A percentile compares a stretch with the other conserved stretches of the same genome.
These are phyloP conservation scores for Penicillium sp. DNA, from an alignment of 2,329 filamentous ascomycete genomes.

Conservation along the genomic window DNA sequence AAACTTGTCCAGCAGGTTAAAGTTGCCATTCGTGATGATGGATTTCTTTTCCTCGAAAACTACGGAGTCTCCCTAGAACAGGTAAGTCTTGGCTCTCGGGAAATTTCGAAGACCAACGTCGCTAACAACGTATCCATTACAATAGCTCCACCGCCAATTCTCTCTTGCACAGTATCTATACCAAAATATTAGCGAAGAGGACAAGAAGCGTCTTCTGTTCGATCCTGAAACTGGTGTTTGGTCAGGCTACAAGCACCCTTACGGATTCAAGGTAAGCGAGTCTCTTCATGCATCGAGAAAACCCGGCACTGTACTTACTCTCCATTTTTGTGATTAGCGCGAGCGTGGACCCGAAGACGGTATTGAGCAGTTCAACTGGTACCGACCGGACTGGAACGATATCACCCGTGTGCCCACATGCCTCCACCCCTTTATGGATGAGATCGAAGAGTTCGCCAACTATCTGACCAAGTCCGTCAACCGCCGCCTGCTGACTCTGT, in stretches of 20 bases:
- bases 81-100: slow-evolving; percentile 9
- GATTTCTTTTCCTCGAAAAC: slow-evolving; percentile 44
- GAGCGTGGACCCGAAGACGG: slow-evolving; percentile 40
- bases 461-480: slow-evolving; percentile 45
- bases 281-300: background rate
- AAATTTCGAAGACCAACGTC: background rate
- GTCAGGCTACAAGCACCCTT: slow-evolving; percentile 46
- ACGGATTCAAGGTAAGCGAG: slow-evolving; percentile 37
- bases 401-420: slow-evolving; percentile 38
- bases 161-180: slow-evolving; percentile 45
- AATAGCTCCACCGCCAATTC: slow-evolving; percentile 43
- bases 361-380: slow-evolving; percentile 50
- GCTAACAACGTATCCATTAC: background rate
- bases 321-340: slow-evolving; percentile 25
- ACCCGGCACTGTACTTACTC: background rate
- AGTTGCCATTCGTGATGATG: slow-evolving; percentile 38
- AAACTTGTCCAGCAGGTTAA: slow-evolving; percentile 39
- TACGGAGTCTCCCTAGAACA: slow-evolving; percentile 44
- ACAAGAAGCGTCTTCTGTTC: slow-evolving; percentile 44
- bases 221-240: slow-evolving; percentile 42
- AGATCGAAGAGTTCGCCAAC: slow-evolving; percentile 41
- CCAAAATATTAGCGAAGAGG: slow-evolving; percentile 43
- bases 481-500: slow-evolving; percentile 35
- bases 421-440: slow-evolving; percentile 44
- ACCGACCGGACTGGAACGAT: slow-evolving; percentile 41